A percentile compares a stretch with the other conserved stretches of the same genome.
Conservation (phyloP, 2,329 filamentous ascomycete species). For the Neurospora crassa region DNA sequence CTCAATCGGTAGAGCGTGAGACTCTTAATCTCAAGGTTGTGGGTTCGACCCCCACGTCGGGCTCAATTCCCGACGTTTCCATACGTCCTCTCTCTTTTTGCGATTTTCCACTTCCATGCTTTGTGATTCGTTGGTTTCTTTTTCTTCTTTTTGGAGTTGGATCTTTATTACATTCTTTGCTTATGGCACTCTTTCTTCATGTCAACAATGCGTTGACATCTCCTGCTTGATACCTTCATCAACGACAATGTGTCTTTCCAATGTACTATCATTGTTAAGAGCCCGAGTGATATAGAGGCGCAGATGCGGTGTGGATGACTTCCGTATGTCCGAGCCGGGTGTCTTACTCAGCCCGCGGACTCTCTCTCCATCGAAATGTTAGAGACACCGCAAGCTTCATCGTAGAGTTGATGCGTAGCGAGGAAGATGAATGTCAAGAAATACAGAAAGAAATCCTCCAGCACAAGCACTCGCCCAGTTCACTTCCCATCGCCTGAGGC, state of each 20-base stretch:
- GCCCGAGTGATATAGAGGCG: background rate
- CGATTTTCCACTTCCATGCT: background rate
- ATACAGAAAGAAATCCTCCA: background rate
- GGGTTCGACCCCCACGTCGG: background rate
- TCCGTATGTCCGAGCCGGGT: background rate
- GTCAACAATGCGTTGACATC: background rate
- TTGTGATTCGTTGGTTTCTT: background rate
- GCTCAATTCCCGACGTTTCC: background rate
- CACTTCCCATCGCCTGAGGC: background rate
- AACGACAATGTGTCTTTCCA: background rate
- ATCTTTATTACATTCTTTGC: background rate
- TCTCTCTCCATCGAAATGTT: background rate
- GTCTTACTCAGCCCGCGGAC: background rate
- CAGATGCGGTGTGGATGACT: background rate
- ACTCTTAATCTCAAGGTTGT: conserved; percentile 36
- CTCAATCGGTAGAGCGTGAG: conserved; percentile 65
- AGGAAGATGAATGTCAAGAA: background rate
- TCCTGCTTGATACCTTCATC: background rate
- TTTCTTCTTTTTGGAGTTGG: background rate
- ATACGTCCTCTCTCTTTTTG: background rate
- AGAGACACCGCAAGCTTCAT: background rate
- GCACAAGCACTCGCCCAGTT: background rate
- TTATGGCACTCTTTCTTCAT: background rate
- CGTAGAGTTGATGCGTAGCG: too few relatives aligned
- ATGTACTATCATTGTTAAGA: background rate